Conservation (phyloP, 2,329 filamentous ascomycete species). For the Paraphoma sp. region DNA sequence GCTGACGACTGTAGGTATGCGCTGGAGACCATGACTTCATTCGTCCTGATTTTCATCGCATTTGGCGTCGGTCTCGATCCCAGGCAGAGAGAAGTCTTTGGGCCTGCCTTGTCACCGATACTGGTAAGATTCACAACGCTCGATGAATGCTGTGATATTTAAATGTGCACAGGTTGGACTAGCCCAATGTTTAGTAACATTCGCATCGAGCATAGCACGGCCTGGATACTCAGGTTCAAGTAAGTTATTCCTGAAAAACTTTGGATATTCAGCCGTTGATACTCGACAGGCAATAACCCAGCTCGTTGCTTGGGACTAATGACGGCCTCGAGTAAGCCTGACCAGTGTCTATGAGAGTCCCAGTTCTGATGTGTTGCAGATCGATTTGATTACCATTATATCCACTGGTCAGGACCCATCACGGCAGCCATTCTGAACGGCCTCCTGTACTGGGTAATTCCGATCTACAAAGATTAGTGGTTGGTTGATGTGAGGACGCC, state of each 20-base stretch:
- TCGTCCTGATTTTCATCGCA: conserved; percentile 57
- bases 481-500: too few species aligned
- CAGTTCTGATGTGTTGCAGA: conserved; percentile 17
- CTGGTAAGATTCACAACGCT: conserved; percentile 49
- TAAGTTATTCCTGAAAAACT: conserved; percentile 14
- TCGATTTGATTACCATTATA: conserved; percentile 41
- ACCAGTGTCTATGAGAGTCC: background rate
- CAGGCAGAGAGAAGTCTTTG: conserved; percentile 57
- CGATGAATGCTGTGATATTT: background rate
- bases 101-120: conserved; percentile 57
- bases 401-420: conserved; percentile 41
- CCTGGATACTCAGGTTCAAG: conserved; percentile 43
- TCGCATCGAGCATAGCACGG: conserved; percentile 33
- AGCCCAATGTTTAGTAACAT: conserved; percentile 33
- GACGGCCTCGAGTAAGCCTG: conserved; percentile 27
- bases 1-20: conserved; percentile 42
- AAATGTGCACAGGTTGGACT: conserved; percentile 22
- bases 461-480: conserved; percentile 24
- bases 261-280: background rate
- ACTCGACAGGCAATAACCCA: conserved; percentile 37
- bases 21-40: conserved; percentile 56
- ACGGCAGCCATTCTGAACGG: conserved; percentile 42
- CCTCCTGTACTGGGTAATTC: conserved; percentile 35
- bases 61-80: conserved; percentile 63
- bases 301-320: conserved; percentile 47